Evolutionary conservation across 176 grass and related monocot genomes (phyloP), one percentile per base, ranked within the genome.

Genomic region (Triticum timopheevii): DNA sequence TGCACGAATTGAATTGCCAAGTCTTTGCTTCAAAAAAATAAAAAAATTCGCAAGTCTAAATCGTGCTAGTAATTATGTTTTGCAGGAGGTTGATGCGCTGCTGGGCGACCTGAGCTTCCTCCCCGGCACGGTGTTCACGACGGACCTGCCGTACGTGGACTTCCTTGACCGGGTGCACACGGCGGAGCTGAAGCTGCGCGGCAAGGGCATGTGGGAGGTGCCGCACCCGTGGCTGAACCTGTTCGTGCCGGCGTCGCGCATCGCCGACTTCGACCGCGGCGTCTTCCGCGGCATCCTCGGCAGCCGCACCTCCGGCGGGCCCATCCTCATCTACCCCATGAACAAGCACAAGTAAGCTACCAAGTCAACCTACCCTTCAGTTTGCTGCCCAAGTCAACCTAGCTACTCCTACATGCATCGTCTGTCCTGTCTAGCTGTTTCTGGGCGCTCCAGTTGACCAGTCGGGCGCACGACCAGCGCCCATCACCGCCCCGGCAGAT

Each of bases 241-340:
- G 77, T 96, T 98, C 83, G 92, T 96, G 45, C 96, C 96, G 61
- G 96, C 92, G 75, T 98, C 96, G 8, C 84, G 89, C 74, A 98
- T 98, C 62, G 88, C 82, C 61, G 92, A 96, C 80, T 98, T 98
- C 78, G 92, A 98, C 82, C 82, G 61, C 62, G 93, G 90, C 50
- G 93, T 98, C 89, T 98, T 98, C 82, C 87, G 75, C 2, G 88
- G 88, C 68, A 65, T 98, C 86, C 96, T 98, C 24, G 92, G 90
- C 69, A 88, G 93, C 61, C 90, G 87, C 52, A 93, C 94, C 39
- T 90, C 97, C 39, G 93, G 89, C 47, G 96, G 96, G 0, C 96
- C 96, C 79, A 90, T 98, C 90, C 96, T 98, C 84, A 96, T 98
- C 86, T 98, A 98, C 90, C 94, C 96, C 67, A 96, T 96, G 93